Evolutionary conservation across 2,329 filamentous ascomycete species (phyloP), one percentile per base, ranked within the genome.

Genomic region (Fusarium algeriense): DNA sequence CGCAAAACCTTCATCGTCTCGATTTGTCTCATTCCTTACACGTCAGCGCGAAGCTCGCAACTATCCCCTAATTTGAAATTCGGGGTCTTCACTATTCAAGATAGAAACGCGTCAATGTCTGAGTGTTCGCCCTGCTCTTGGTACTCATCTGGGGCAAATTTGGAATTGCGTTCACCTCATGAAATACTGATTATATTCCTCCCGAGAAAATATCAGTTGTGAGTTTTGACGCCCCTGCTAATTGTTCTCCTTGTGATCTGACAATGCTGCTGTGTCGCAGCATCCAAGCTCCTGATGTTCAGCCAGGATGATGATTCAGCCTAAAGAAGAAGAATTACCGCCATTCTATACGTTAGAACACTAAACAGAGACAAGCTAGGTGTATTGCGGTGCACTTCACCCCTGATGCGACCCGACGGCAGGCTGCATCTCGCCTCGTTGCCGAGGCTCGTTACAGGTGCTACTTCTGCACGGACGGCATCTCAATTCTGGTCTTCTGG

Each of bases 361-460:
- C 35, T 40, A 17, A 32, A 13, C 15, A 40, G 10, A 48, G 12
- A 19, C 50, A 55, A 46, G 17, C n/a, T 20, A 20, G 28, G 13
- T 14, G 37, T 19, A 38, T 44, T 41, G 26, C 11, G 20, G 11
- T 46, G 56, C 40, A 55, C n/a, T 46, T 38, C 32, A 49, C 50
- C 23, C 30, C 49, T 54, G 14, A 50, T 58, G 44, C 58, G 34
- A 49, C 48, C 54, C 46, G 45, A 64, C 52, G 69, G 61, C 49
- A 67, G 60, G 61, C 62, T 68, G 38, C 61, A 73, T 73, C 61
- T 75, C 60, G 61, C 63, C 67, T 70, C 64, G 60, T 52, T 66
- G 52, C 59, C 46, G 62, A 74, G 71, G 74, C 67, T 70, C 43
- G 58, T 30, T 68, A 73, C 73, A 75, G 35, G 38, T 63, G 59